These are phyloP conservation scores for Phytophthora hybrid DNA, from an alignment of 352 stramenopile genomes.

Conservation along the genomic window DNA sequence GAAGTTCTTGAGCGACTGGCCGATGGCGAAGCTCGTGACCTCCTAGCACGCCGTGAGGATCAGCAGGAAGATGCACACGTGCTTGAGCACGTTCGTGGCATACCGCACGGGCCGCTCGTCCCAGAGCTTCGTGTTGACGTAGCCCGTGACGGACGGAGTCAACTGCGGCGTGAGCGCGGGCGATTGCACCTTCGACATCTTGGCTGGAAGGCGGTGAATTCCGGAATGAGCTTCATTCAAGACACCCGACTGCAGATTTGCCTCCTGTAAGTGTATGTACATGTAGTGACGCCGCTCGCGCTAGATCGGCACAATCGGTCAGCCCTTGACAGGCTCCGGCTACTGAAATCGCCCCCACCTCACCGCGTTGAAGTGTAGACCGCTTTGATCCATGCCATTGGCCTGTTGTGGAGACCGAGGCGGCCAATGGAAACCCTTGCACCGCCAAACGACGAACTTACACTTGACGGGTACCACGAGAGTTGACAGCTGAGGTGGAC, in stretches of 20 bases:
- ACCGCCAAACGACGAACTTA: not conserved
- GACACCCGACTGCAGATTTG: not conserved
- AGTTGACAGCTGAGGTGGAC: not conserved
- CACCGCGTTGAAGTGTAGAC: conserved; percentile 1
- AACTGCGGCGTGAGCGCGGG: not conserved
- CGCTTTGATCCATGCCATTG: not conserved
- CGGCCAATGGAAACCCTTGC: not conserved
- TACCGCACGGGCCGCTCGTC: conserved; percentile 1
- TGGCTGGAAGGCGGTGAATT: not conserved
- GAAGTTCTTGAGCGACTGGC: conserved; percentile 13
- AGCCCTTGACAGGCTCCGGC: not conserved
- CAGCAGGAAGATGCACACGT: conserved; percentile 7
- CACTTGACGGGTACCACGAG: not conserved
- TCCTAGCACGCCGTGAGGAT: conserved; percentile 7
- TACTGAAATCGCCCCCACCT: not conserved
- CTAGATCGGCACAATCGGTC: not conserved
- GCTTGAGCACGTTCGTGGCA: not conserved
- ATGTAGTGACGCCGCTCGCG: not conserved
- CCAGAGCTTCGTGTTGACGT: conserved; percentile 6
- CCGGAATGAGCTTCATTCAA: not conserved
- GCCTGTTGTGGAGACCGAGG: not conserved
- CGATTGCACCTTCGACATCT: conserved; percentile 10
- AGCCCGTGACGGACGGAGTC: not conserved
- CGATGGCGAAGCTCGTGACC: conserved; percentile 10
- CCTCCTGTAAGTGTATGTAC: not conserved